A percentile compares a stretch with the other conserved stretches of the same genome.
These are phyloP conservation scores for Fusarium sp. DNA, from an alignment of 2,329 filamentous ascomycete genomes.

Conservation along the genomic window DNA sequence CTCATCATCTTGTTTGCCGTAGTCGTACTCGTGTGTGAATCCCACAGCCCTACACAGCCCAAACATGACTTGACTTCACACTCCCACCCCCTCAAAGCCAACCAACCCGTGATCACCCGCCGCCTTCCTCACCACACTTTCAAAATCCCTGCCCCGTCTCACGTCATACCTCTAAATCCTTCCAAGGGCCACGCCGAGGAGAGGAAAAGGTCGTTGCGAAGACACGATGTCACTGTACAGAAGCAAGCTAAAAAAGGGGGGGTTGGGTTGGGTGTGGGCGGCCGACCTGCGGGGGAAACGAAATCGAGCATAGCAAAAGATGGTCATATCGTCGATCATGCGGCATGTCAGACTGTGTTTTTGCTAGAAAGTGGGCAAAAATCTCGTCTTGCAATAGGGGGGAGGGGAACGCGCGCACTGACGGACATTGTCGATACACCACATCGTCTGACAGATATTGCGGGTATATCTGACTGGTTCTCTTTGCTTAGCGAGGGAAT, in stretches of 20 bases:
- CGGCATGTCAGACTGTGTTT: neutral
- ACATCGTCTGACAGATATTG: neutral
- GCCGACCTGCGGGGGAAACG: neutral
- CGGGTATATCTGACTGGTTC: slow-evolving; percentile 2
- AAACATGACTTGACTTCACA: neutral
- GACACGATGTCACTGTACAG: slow-evolving; percentile 1
- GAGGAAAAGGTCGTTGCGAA: neutral
- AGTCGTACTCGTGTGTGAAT: neutral
- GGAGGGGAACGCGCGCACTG: neutral
- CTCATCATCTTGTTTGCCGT: neutral
- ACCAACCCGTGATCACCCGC: slow-evolving; percentile 33
- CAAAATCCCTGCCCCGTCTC: slow-evolving; percentile 28
- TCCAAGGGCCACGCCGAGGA: neutral
- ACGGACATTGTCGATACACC: neutral
- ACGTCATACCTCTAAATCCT: slow-evolving; percentile 42
- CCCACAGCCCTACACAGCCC: neutral
- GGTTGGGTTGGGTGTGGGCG: neutral
- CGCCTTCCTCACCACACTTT: slow-evolving; percentile 7
- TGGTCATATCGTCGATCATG: neutral
- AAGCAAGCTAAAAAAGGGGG: neutral
- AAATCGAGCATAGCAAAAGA: neutral
- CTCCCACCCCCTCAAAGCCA: neutral
- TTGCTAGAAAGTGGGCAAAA: slow-evolving; percentile 1
- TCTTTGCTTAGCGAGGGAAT: slow-evolving; percentile 9
- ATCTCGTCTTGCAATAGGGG: slow-evolving; percentile 18